Percentiles rank a stretch among this genome's conserved stretches.
Evolutionary conservation across 2,329 filamentous ascomycete genomes (phyloP).

Genomic region (Rachicladosporium sp.): DNA sequence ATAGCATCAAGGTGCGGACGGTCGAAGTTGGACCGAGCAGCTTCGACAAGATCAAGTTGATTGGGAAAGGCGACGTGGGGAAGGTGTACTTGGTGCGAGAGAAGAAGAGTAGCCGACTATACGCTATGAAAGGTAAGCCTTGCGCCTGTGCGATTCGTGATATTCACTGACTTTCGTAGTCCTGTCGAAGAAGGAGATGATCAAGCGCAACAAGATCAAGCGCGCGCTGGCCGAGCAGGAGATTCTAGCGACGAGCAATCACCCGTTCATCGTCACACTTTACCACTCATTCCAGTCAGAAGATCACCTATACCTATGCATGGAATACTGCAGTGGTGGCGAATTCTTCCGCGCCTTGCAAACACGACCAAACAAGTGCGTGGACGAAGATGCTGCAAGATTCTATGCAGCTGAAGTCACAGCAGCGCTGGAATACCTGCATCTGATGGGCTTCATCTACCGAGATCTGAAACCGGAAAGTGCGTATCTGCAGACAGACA

Average conservation of each 20-base stretch:
- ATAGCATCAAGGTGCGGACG: conserved; percentile 95
- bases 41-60: conserved; percentile 99
- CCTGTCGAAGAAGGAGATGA: conserved; percentile 99
- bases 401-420: conserved; percentile 98
- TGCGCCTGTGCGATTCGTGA: neutral
- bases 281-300: conserved; percentile 99
- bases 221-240: conserved; percentile 93
- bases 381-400: conserved; percentile 87
- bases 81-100: conserved; percentile 96
- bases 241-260: conserved; percentile 94
- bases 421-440: conserved; percentile 87
- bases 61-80: conserved; percentile 95
- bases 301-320: conserved; percentile 96
- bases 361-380: conserved; percentile 92
- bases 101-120: conserved; percentile 90
- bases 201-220: conserved; percentile 99
- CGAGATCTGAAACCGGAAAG: conserved; percentile 94
- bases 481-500: conserved; percentile 36
- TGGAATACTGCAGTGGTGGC: conserved; percentile 98
- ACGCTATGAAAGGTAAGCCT: conserved; percentile 89
- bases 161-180: conserved; percentile 44
- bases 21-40: conserved; percentile 91
- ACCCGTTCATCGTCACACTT: conserved; percentile 95
- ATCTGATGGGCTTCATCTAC: conserved; percentile 99
- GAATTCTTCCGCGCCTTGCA: conserved; percentile 97